These are phyloP conservation scores for Venturia effusa DNA, from an alignment of 2,329 filamentous ascomycete species.

Conservation along the genomic window DNA sequence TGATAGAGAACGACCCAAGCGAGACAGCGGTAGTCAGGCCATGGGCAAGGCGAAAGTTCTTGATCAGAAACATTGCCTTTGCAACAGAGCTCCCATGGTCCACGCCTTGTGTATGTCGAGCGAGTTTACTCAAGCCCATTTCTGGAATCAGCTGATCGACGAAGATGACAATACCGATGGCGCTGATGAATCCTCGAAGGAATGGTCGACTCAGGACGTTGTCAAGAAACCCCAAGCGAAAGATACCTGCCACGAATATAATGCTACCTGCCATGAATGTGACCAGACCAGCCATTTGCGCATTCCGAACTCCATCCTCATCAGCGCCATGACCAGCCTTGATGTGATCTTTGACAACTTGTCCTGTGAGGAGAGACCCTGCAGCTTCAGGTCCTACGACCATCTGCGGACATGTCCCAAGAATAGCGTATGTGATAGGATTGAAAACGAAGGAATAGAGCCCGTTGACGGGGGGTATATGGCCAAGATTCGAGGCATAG, in stretches of 20 bases:
- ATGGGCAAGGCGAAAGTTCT: slow-evolving; percentile 57
- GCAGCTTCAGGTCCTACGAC: slow-evolving; percentile 91
- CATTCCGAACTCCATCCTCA: slow-evolving; percentile 61
- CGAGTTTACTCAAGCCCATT: slow-evolving; percentile 60
- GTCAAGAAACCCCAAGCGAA: slow-evolving; percentile 82
- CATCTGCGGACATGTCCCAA: slow-evolving; percentile 88
- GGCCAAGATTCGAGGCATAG: slow-evolving; percentile 81
- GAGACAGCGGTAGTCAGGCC: slow-evolving; percentile 66
- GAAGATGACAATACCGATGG: slow-evolving; percentile 91
- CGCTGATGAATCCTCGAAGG: slow-evolving; percentile 88
- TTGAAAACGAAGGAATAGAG: slow-evolving; percentile 92
- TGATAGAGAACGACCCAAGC: slow-evolving; percentile 68
- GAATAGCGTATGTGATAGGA: slow-evolving; percentile 77
- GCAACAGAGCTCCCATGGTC: slow-evolving; percentile 77
- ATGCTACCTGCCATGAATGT: slow-evolving; percentile 80
- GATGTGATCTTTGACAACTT: slow-evolving; percentile 69
- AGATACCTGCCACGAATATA: slow-evolving; percentile 77
- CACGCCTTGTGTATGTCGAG: slow-evolving; percentile 51
- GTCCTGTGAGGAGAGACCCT: slow-evolving; percentile 80
- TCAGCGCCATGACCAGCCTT: slow-evolving; percentile 54
- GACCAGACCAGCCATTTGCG: slow-evolving; percentile 76
- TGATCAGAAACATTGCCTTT: slow-evolving; percentile 70
- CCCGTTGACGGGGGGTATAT: slow-evolving; percentile 86
- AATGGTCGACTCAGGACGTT: slow-evolving; percentile 91
- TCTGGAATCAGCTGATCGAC: slow-evolving; percentile 92